Evolutionary conservation across 306 rosid genomes (phyloP), one percentile per base, ranked within the genome.

Genomic region (Hippophae rhamnoides): DNA sequence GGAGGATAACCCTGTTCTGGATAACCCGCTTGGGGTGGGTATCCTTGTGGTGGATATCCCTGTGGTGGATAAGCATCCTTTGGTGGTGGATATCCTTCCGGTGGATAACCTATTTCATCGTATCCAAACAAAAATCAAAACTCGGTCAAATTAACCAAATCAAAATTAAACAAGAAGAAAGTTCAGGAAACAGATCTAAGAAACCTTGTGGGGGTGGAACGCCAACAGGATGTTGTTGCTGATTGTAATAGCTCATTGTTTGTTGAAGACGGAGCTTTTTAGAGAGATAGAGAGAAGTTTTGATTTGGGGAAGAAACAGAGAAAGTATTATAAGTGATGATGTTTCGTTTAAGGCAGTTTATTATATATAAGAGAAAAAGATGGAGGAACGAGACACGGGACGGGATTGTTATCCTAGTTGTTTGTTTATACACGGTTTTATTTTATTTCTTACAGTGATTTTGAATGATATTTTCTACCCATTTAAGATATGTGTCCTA

Each of bases 121-220:
- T 43, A 52, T 10, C 11, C 58, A 62, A 7, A 45, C 6, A 47
- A 18, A 41, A 38, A 6, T 56, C 18, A 46, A 48, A 7, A 5
- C 38, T 31, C 23, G 23, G 23, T 31, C 38, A 31, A 31, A 31
- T 31, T 31, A 31, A 31, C 38, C 12, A 46, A 46, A 10, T 44
- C 38, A 48, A 40, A 7, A 13, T 58, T 54, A 70, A 73, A 49
- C 66, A 10, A 23, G 43, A 3, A 5, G 44, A 40, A 6, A 2
- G 8, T 8, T 26, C 7, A 0, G 7, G 41, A 13, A 62, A 0
- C 5, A 8, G 3, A 13, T 7, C 38, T 6, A 0, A 5, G 25
- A 1, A 26, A 89, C 97, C 97, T 78, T 89, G 97, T 1, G 81
- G 79, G 11, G 97, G 97, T 52, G 97, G 97, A 61, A 80, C 95